Base-by-base conservation (phyloP, 176 grass and related monocot genomes). In the Cenchrus purpureus region DNA sequence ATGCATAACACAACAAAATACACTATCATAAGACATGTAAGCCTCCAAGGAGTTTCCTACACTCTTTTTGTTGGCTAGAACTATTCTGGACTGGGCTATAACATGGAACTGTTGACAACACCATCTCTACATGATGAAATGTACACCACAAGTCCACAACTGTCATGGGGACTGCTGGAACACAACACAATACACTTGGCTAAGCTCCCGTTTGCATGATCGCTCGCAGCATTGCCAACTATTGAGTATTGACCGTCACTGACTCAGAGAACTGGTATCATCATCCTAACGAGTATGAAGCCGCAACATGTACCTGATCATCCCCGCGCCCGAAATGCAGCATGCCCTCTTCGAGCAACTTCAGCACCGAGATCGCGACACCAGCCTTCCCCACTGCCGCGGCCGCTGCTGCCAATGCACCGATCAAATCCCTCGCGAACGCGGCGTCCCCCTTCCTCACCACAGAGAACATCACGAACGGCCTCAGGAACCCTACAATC, bases 391-490 rank as follows among this genome's bases (percentile, higher is more conserved):
- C 68, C 15, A 70, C 15, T 86, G 86, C 74, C 55, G 53, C 29
- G 16, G 83, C 77, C 54, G 89, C 28, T 15, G 80, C 91, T 0
- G 86, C 88, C n/a, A 95, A 20, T 32, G 86, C 78, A n/a, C 61
- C 69, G 28, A 92, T 84, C 86, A 92, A 92, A 89, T 92, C 90
- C 75, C 62, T 83, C n/a, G 22, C 88, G 57, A 92, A 80, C 19
- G 58, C n/a, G 1, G 74, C 52, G 40, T 87, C 81, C 64, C 82
- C 86, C 14, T 88, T 92, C 54, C 76, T 89, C 74, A 95, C 85
- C 45, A 90, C 78, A 3, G 86, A 51, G 28, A 89, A 95, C 72
- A 87, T 78, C 66, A 95, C 44, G 65, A 95, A 92, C 14, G 93
- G 83, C 79, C 83, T 86, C 48, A 95, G 71, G 64, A 95, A 92